phyloP scores from a whole-genome alignment of 208 protist genomes.

The Trypanosoma conorhini region DNA sequence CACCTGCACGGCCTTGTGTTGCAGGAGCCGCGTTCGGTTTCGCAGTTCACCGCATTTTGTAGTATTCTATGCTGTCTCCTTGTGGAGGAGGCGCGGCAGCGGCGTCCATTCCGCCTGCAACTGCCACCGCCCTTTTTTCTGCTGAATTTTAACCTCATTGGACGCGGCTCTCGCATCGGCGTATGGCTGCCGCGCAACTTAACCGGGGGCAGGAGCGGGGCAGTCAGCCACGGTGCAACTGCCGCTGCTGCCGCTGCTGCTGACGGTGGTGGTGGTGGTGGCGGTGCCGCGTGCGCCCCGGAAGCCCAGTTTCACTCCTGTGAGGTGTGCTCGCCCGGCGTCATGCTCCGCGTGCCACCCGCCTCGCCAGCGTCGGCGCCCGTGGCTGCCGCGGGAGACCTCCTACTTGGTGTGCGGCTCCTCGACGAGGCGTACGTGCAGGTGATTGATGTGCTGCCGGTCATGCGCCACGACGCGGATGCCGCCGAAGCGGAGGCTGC shows the following conservation, averaged over 20 bases:
- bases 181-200: slow-evolving; percentile 43
- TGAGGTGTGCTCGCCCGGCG: slow-evolving; percentile 31
- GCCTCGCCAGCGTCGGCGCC: slow-evolving; percentile 14
- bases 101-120: slow-evolving; percentile 19
- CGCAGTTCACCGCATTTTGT: slow-evolving; percentile 26
- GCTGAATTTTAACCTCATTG: slow-evolving; percentile 56
- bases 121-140: slow-evolving; percentile 65
- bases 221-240: not conserved
- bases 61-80: slow-evolving; percentile 68
- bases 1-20: slow-evolving; percentile 49
- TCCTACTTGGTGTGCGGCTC: slow-evolving; percentile 18
- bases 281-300: not conserved
- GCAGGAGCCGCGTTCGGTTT: slow-evolving; percentile 38
- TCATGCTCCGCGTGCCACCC: slow-evolving; percentile 15
- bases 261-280: not conserved
- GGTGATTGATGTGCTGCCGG: slow-evolving; percentile 1
- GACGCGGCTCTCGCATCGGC: slow-evolving; percentile 39
- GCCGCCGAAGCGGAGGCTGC: not conserved
- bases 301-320: slow-evolving; percentile 40
- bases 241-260: no score
- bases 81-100: slow-evolving; percentile 45
- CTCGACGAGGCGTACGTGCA: slow-evolving; percentile 24
- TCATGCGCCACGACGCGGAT: not conserved
- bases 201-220: not conserved
- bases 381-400: slow-evolving; percentile 4